Evolutionary conservation across 495 filamentous ascomycete genomes (phyloP).

Genomic region (Chaetomium fimeti): DNA sequence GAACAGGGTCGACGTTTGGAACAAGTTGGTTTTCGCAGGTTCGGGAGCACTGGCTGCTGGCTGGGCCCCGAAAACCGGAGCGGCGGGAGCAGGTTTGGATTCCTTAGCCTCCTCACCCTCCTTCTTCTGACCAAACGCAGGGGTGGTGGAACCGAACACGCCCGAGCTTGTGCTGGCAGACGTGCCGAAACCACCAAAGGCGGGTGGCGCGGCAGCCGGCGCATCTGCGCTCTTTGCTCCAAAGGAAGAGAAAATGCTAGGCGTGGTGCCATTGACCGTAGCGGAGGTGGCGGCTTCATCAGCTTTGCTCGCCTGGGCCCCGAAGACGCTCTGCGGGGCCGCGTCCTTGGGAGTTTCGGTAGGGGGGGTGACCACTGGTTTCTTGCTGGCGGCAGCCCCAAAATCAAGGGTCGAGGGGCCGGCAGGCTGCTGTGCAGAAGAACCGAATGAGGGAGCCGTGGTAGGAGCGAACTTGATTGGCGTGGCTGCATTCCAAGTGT

Average conservation of each 20-base stretch:
- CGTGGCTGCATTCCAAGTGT: constrained; percentile 48
- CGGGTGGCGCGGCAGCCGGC: constrained; percentile 24
- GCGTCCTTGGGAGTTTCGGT: constrained; percentile 24
- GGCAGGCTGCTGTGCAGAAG: constrained; percentile 37
- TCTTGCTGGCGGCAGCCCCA: constrained; percentile 24
- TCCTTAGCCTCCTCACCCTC: constrained; percentile 25
- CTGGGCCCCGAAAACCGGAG: constrained; percentile 29
- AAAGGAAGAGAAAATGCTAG: constrained; percentile 23
- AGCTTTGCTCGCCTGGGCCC: constrained; percentile 24
- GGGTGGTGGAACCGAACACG: constrained; percentile 26
- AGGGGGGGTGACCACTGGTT: constrained; percentile 22
- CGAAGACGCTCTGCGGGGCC: constrained; percentile 26
- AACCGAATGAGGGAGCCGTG: constrained; percentile 33
- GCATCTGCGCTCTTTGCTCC: constrained; percentile 24
- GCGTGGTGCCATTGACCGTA: constrained; percentile 19
- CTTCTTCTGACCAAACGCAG: constrained; percentile 27
- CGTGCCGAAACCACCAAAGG: constrained; percentile 32
- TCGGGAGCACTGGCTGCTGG: constrained; percentile 19
- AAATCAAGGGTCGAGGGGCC: constrained; percentile 28
- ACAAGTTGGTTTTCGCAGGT: constrained; percentile 33
- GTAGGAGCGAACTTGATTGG: constrained; percentile 43
- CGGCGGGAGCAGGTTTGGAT: constrained; percentile 19
- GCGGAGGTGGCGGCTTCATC: constrained; percentile 20
- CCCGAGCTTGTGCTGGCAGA: constrained; percentile 19
- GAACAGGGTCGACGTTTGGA: constrained; percentile 48